Evolutionary conservation across 176 grass and related monocot genomes (phyloP).

Genomic region (Zizania latifolia): DNA sequence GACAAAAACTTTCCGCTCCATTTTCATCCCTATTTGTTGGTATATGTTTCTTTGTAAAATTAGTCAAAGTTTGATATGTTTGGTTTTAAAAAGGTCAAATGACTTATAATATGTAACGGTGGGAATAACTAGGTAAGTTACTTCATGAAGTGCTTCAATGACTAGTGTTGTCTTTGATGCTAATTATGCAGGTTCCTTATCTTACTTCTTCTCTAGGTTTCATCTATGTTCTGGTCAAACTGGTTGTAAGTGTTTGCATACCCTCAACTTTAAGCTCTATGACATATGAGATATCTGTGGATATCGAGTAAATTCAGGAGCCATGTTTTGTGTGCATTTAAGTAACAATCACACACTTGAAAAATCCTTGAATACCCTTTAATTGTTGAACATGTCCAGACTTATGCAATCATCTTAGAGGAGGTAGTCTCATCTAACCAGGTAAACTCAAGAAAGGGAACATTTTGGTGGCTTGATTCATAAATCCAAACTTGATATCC

Average conservation of each 20-base stretch:
- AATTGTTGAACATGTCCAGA: slow-evolving; percentile 42
- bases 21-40: no score
- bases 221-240: slow-evolving; percentile 67
- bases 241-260: slow-evolving; percentile 51
- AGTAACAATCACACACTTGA: not conserved
- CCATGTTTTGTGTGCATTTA: not conserved
- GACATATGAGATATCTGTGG: not conserved
- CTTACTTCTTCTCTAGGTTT: slow-evolving; percentile 69
- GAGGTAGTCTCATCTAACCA: no score
- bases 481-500: not conserved
- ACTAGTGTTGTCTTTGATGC: not conserved
- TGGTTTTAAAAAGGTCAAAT: no score
- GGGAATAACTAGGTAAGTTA: no score
- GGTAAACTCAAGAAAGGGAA: no score
- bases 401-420: slow-evolving; percentile 53
- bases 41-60: no score
- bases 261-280: not conserved
- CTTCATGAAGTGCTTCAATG: not conserved
- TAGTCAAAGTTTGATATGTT: no score
- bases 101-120: no score
- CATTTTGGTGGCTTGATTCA: not conserved
- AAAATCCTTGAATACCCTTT: no score
- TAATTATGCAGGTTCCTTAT: slow-evolving; percentile 63
- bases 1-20: no score
- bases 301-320: not conserved